Evolutionary conservation across 345 rosid species (phyloP).

Genomic region (Lumnitzera racemosa): DNA sequence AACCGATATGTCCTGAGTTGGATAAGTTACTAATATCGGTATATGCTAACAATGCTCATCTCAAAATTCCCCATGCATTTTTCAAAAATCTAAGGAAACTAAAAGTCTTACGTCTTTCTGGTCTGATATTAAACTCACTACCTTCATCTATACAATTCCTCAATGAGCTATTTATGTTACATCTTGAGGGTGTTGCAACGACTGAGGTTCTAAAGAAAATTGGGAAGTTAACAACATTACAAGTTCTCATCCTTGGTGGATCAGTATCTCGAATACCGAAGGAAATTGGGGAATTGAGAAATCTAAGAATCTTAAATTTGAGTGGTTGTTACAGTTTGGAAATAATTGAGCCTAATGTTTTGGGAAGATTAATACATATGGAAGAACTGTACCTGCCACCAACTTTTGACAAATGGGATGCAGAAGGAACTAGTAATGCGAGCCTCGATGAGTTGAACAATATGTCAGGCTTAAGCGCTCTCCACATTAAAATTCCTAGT

Average conservation of each 20-base stretch:
- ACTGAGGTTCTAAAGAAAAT: conserved; percentile 1
- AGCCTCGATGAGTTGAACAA: conserved; percentile 16
- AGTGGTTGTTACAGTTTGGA: neutral
- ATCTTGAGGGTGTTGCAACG: conserved; percentile 4
- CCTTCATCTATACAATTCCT: conserved; percentile 1
- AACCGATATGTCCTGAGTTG: too few species aligned
- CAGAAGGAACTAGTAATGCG: conserved; percentile 1
- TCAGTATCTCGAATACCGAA: conserved; percentile 18
- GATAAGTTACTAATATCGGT: neutral
- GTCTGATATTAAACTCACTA: neutral
- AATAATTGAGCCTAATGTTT: conserved; percentile 10
- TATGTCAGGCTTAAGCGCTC: conserved; percentile 5
- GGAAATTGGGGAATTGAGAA: conserved; percentile 12
- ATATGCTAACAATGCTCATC: too few species aligned
- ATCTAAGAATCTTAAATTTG: conserved; percentile 13
- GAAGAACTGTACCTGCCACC: conserved; percentile 20
- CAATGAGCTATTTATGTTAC: conserved; percentile 9
- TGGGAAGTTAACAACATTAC: conserved; percentile 11
- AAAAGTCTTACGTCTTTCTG: conserved; percentile 9
- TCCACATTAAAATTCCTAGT: conserved; percentile 7
- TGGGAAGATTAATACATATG: conserved; percentile 12
- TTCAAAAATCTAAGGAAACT: conserved; percentile 13
- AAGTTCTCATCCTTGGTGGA: conserved; percentile 3
- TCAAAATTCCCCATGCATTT: conserved; percentile 2
- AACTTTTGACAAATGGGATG: conserved; percentile 15